A percentile compares a stretch with the other conserved stretches of the same genome.
phyloP scores from a whole-genome alignment of 2,329 filamentous ascomycete genomes.

The Fusarium sp. region DNA sequence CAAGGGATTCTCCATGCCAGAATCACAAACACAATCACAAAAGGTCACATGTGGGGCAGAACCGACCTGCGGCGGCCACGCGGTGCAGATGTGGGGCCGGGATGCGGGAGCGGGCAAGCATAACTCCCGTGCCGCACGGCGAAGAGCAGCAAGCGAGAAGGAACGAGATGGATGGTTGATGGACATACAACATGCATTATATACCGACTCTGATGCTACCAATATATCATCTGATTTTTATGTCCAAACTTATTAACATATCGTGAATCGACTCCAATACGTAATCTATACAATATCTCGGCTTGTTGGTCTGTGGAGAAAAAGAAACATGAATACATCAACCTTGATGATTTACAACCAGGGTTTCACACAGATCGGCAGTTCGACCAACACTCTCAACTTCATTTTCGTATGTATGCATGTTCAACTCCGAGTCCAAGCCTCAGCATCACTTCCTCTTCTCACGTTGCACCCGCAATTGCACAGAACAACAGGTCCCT shows the following conservation, averaged over 20 bases:
- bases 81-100: conserved; percentile 39
- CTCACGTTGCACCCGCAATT: conserved; percentile 10
- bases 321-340: background rate
- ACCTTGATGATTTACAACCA: conserved; percentile 22
- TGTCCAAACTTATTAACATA: background rate
- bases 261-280: background rate
- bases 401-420: conserved; percentile 27
- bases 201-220: background rate
- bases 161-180: background rate
- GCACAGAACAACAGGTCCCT: background rate
- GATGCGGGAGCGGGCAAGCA: conserved; percentile 28
- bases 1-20: background rate
- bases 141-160: background rate
- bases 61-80: conserved; percentile 12
- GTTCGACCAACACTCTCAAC: conserved; percentile 9
- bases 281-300: background rate
- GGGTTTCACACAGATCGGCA: conserved; percentile 26
- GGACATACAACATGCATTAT: background rate
- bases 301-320: background rate
- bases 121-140: conserved; percentile 26
- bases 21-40: background rate
- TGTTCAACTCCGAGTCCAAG: background rate
- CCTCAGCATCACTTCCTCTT: background rate
- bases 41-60: background rate
- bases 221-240: too few relatives aligned